Percentiles rank a stretch among this genome's conserved stretches.
Conservation (phyloP, 2,329 filamentous ascomycete genomes). For the Beauveria medogensis region DNA sequence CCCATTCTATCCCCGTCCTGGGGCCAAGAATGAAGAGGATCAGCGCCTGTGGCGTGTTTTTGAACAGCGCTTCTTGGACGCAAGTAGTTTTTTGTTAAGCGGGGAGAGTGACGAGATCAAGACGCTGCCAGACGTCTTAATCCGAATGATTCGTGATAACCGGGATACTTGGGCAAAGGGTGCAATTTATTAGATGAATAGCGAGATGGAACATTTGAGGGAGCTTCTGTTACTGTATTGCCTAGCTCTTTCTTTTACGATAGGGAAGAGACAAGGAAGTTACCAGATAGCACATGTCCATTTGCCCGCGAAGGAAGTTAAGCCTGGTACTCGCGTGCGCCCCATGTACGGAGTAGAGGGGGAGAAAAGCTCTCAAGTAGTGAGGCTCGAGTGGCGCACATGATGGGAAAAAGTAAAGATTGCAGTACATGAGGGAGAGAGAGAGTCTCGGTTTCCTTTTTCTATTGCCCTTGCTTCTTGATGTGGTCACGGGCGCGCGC, state of each 20-base stretch:
- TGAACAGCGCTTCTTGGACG: not conserved
- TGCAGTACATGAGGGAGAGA: not conserved
- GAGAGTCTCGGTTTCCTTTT: not conserved
- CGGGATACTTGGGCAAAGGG: not conserved
- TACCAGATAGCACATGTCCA: too few relatives aligned
- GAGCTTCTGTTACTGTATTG: too few relatives aligned
- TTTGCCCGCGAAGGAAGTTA: too few relatives aligned
- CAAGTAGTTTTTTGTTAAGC: not conserved
- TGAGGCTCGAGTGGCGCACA: not conserved
- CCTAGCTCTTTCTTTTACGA: too few relatives aligned
- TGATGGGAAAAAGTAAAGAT: not conserved
- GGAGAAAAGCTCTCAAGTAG: not conserved
- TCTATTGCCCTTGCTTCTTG: not conserved
- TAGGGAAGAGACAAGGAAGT: too few relatives aligned
- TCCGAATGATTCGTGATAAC: not conserved
- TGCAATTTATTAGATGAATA: not conserved
- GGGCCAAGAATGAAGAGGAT: not conserved
- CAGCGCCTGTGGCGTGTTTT: constrained; percentile 19
- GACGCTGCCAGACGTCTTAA: not conserved
- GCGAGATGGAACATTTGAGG: too few relatives aligned
- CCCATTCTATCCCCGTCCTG: constrained; percentile 40
- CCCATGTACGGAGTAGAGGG: not conserved
- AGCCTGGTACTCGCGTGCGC: too few relatives aligned
- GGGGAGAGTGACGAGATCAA: not conserved
- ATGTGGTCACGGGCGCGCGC: not conserved